A percentile compares a stretch with the other conserved stretches of the same genome.
Evolutionary conservation across 495 filamentous ascomycete genomes (phyloP).

Genomic region (Rostrohypoxylon terebratum): DNA sequence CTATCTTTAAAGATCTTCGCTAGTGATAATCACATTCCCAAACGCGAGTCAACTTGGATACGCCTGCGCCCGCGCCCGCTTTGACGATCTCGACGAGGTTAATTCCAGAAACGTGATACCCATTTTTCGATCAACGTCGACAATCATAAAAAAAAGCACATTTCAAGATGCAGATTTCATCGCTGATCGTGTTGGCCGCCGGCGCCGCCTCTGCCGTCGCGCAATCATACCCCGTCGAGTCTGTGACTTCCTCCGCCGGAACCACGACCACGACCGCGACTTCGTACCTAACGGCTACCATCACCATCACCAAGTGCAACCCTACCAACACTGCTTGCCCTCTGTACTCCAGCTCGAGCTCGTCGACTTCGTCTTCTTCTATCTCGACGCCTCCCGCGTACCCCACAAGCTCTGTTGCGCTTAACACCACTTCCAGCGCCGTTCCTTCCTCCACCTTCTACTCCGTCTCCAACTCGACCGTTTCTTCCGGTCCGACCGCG

Average conservation of each 20-base stretch:
- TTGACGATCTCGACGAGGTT: constrained; percentile 26
- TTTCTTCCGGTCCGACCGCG: constrained; percentile 53
- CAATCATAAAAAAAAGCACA: constrained; percentile 10
- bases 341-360: constrained; percentile 47
- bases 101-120: constrained; percentile 34
- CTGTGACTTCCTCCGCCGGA: not conserved
- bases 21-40: constrained; percentile 22
- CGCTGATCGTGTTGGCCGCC: constrained; percentile 46
- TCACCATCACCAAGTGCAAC: constrained; percentile 63
- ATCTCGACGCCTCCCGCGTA: constrained; percentile 32
- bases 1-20: constrained; percentile 11
- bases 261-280: constrained; percentile 58
- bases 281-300: constrained; percentile 57
- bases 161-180: constrained; percentile 47
- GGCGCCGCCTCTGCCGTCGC: constrained; percentile 45
- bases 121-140: constrained; percentile 40
- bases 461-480: constrained; percentile 55
- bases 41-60: constrained; percentile 13
- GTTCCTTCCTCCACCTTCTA: constrained; percentile 45
- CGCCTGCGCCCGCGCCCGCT: no score
- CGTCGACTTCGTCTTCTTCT: constrained; percentile 32
- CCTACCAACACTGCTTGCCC: constrained; percentile 60
- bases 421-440: constrained; percentile 48
- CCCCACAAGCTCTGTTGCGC: constrained; percentile 30
- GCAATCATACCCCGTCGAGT: constrained; percentile 20